These are phyloP conservation scores for Phylloporus sp. DNA, from an alignment of 768 basidiomycete species.

Conservation along the genomic window DNA sequence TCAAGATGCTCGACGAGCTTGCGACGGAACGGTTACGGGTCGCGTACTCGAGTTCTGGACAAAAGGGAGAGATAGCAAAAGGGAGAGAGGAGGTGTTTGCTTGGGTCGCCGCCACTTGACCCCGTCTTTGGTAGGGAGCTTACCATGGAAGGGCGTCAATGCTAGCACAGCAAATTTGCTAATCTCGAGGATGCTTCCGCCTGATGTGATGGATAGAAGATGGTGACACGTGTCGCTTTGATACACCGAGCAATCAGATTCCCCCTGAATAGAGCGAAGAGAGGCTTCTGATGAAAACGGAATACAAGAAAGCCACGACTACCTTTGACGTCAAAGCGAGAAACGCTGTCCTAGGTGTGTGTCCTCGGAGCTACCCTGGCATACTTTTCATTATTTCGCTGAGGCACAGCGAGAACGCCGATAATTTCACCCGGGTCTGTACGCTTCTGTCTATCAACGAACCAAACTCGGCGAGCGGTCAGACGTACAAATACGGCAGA, in stretches of 20 bases:
- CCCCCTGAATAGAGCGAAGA: background rate
- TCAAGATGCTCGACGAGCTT: conserved; percentile 60
- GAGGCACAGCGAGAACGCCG: background rate
- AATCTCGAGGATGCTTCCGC: background rate
- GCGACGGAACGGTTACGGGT: conserved; percentile 66
- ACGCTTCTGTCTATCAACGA: background rate
- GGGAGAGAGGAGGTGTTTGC: conserved; percentile 40
- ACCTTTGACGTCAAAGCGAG: background rate
- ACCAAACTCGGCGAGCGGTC: background rate
- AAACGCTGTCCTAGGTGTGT: background rate
- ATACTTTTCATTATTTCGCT: background rate
- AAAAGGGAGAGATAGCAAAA: conserved; percentile 34
- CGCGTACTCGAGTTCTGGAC: conserved; percentile 48
- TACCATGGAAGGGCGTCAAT: background rate
- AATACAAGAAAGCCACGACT: background rate
- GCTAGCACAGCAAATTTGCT: conserved; percentile 1
- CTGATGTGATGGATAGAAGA: background rate
- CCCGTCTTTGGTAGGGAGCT: background rate
- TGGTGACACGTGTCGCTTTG: background rate
- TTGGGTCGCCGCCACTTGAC: conserved; percentile 36
- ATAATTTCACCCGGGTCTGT: background rate
- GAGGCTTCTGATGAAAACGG: background rate
- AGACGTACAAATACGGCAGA: conserved; percentile 3
- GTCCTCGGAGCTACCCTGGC: background rate
- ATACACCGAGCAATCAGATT: background rate